Evolutionary conservation across 1,284 basidiomycete species (phyloP).

Genomic region (Gomphus bonarii): DNA sequence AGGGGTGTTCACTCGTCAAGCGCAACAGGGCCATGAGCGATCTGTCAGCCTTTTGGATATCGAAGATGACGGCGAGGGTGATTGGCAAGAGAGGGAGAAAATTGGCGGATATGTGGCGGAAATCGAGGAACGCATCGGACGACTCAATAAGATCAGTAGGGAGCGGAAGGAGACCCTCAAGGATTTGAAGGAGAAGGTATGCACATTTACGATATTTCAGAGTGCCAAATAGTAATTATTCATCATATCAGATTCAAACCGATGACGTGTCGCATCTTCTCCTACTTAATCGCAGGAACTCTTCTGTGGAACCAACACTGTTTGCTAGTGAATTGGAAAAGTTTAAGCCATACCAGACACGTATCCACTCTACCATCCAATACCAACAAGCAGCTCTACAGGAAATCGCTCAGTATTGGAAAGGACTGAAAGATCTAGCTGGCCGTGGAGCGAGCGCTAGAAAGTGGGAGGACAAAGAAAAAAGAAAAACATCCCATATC

Average conservation of each 20-base stretch:
- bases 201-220: not conserved
- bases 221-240: not conserved
- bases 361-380: slow-evolving; percentile 65
- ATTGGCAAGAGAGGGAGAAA: slow-evolving; percentile 49
- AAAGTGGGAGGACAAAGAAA: slow-evolving; percentile 74
- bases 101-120: slow-evolving; percentile 63
- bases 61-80: slow-evolving; percentile 58
- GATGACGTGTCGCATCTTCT: slow-evolving; percentile 96
- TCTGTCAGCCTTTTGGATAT: slow-evolving; percentile 57
- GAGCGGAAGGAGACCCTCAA: slow-evolving; percentile 84
- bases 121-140: slow-evolving; percentile 68
- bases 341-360: slow-evolving; percentile 84
- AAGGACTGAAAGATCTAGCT: slow-evolving; percentile 60
- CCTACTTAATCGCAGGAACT: slow-evolving; percentile 82
- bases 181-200: slow-evolving; percentile 88
- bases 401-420: slow-evolving; percentile 63
- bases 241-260: slow-evolving; percentile 63
- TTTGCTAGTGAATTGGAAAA: slow-evolving; percentile 94
- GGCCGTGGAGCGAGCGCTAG: slow-evolving; percentile 61
- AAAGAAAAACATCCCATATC: slow-evolving; percentile 63
- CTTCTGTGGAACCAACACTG: slow-evolving; percentile 75
- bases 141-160: slow-evolving; percentile 71
- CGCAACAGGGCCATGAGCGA: slow-evolving; percentile 31
- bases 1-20: slow-evolving; percentile 55
- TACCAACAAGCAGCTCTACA: slow-evolving; percentile 66